Conservation (phyloP, 225 moss, liverwort and hornwort genomes). For the Bryum argenteum region DNA sequence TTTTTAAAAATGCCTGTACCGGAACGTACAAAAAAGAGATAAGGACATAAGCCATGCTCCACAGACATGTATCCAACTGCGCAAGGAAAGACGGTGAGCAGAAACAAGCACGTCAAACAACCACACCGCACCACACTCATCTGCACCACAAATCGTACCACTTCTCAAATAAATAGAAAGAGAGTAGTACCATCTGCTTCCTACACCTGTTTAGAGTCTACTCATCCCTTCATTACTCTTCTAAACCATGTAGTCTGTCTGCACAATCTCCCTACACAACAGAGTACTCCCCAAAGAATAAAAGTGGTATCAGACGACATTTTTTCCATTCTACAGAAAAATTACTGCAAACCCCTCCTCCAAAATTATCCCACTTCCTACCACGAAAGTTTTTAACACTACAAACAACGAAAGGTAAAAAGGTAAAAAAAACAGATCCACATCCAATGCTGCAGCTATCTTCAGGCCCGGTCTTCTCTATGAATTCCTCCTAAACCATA, state of each 20-base stretch:
- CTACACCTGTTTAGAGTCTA: slow-evolving; percentile 51
- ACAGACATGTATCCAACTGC: no score
- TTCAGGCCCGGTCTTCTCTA: slow-evolving; percentile 41
- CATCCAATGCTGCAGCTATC: slow-evolving; percentile 47
- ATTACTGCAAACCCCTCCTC: not conserved
- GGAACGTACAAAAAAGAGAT: no score
- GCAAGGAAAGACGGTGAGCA: no score
- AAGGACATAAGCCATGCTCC: no score
- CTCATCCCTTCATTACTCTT: slow-evolving; percentile 36
- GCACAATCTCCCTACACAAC: slow-evolving; percentile 53
- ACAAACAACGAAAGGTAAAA: not conserved
- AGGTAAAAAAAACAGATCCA: slow-evolving; percentile 22
- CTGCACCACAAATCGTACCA: slow-evolving; percentile 35
- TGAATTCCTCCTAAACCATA: slow-evolving; percentile 41
- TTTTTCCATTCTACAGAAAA: slow-evolving; percentile 27
- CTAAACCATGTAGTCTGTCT: slow-evolving; percentile 41
- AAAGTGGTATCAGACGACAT: slow-evolving; percentile 42
- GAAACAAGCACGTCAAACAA: no score
- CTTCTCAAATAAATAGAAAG: slow-evolving; percentile 49
- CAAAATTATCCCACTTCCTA: slow-evolving; percentile 14
- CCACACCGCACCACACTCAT: no score
- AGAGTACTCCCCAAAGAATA: slow-evolving; percentile 51
- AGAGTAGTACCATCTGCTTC: slow-evolving; percentile 38
- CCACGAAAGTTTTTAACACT: not conserved
- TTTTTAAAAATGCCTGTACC: no score